Evolutionary conservation across 2,329 filamentous ascomycete species (phyloP).

Genomic region (Clonostachys rosea): DNA sequence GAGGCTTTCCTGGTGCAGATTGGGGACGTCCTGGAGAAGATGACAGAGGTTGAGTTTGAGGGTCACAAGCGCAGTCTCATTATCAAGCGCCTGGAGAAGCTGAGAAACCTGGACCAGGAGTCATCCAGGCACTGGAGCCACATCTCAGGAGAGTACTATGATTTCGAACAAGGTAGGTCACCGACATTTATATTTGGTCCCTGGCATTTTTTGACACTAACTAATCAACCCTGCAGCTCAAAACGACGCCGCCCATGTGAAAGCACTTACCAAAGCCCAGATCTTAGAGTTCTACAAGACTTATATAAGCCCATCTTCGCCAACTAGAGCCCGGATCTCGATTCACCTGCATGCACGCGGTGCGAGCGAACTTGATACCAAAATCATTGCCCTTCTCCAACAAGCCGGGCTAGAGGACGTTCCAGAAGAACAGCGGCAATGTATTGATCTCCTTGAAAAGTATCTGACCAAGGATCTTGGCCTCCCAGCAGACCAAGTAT

Average conservation of each 20-base stretch:
- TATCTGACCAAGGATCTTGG: constrained; percentile 49
- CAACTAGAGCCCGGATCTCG: constrained; percentile 72
- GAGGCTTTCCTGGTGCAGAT: constrained; percentile 76
- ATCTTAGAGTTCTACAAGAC: constrained; percentile 74
- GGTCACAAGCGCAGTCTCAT: constrained; percentile 86
- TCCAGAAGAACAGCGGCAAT: constrained; percentile 35
- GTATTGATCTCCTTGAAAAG: constrained; percentile 42
- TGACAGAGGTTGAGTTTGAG: constrained; percentile 83
- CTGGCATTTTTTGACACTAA: not conserved
- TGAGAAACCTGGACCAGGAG: constrained; percentile 89
- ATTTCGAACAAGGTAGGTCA: constrained; percentile 76
- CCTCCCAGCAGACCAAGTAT: constrained; percentile 12
- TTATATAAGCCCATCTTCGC: constrained; percentile 71
- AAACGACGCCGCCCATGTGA: constrained; percentile 71
- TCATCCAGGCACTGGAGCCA: constrained; percentile 79
- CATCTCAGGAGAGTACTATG: constrained; percentile 80
- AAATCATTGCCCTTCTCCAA: constrained; percentile 33
- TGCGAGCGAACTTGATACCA: constrained; percentile 35
- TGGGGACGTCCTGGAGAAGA: constrained; percentile 60
- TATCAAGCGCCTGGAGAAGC: constrained; percentile 80
- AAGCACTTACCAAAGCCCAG: constrained; percentile 70
- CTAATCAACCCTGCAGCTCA: constrained; percentile 44
- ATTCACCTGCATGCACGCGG: constrained; percentile 79
- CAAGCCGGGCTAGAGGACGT: constrained; percentile 25
- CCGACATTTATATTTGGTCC: not conserved